A percentile compares a stretch with the other conserved stretches of the same genome.
Conservation (phyloP, 768 basidiomycete genomes). For the Boletus rex-veris region DNA sequence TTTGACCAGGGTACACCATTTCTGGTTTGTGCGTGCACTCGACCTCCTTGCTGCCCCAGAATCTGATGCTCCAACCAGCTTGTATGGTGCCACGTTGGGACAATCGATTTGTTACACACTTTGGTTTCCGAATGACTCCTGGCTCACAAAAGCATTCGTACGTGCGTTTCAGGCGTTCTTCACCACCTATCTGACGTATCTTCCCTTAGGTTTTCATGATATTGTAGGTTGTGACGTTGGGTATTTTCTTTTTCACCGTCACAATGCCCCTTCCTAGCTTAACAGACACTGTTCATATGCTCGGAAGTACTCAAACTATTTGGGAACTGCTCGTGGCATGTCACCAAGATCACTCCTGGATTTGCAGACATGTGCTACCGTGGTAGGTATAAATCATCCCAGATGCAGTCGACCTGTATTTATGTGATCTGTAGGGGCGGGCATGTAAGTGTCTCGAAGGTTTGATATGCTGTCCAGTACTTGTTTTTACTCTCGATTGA, state of each 20-base stretch:
- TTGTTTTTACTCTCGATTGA: not conserved
- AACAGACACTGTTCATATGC: constrained; percentile 2
- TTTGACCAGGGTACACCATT: constrained; percentile 1
- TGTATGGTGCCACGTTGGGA: constrained; percentile 15
- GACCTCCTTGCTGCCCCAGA: not conserved
- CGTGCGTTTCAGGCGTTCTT: not conserved
- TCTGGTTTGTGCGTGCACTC: constrained; percentile 2
- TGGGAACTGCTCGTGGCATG: constrained; percentile 3
- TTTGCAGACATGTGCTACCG: not conserved
- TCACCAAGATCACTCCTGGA: not conserved
- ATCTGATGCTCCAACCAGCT: not conserved
- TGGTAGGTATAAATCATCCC: not conserved
- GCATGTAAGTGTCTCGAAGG: not conserved
- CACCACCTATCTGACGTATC: not conserved
- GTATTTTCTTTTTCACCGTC: not conserved
- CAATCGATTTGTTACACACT: constrained; percentile 4
- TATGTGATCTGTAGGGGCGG: constrained; percentile 2
- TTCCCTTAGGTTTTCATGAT: not conserved
- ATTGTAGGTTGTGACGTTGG: not conserved
- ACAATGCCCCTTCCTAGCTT: not conserved
- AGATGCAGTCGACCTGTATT: not conserved
- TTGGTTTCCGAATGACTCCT: constrained; percentile 12
- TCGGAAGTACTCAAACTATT: not conserved
- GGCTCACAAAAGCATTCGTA: constrained; percentile 3
- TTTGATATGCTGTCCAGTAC: too few species aligned